Evolutionary conservation across 163 green algal genomes (phyloP).

Genomic region (Scenedesmus sp.): DNA sequence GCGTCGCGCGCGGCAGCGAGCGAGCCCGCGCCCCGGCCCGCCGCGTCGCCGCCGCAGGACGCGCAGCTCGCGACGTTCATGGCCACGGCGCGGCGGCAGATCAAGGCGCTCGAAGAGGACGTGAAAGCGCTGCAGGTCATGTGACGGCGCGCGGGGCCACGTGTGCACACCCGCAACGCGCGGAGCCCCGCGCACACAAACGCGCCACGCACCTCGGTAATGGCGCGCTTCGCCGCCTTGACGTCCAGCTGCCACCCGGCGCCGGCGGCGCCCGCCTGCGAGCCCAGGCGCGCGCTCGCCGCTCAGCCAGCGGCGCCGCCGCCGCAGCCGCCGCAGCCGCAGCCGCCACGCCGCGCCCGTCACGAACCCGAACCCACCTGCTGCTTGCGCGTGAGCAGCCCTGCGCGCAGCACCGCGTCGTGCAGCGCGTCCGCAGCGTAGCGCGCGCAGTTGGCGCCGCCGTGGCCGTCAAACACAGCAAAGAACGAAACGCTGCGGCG

Average conservation of each 20-base stretch:
- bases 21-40: background rate
- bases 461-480: slow-evolving; percentile 70
- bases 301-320: background rate
- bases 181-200: no score
- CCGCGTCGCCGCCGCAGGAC: slow-evolving; percentile 45
- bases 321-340: background rate
- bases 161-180: background rate
- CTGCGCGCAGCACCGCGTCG: slow-evolving; percentile 44
- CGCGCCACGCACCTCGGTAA: slow-evolving; percentile 30
- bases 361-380: background rate
- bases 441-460: slow-evolving; percentile 52
- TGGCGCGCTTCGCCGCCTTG: slow-evolving; percentile 29
- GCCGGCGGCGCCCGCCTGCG: background rate
- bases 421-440: slow-evolving; percentile 54
- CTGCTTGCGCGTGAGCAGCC: slow-evolving; percentile 42
- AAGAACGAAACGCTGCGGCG: slow-evolving; percentile 46
- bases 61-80: slow-evolving; percentile 57
- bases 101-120: slow-evolving; percentile 51
- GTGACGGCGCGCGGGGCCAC: background rate
- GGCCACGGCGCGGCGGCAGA: slow-evolving; percentile 54
- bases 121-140: slow-evolving; percentile 51
- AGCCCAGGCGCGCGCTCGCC: background rate
- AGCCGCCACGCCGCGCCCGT: background rate
- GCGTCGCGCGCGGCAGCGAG: background rate
- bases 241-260: background rate